Percentiles rank a stretch among this genome's conserved stretches.
These are phyloP conservation scores for Marchantia paleacea DNA, from an alignment of 225 moss, liverwort and hornwort genomes.

Conservation along the genomic window DNA sequence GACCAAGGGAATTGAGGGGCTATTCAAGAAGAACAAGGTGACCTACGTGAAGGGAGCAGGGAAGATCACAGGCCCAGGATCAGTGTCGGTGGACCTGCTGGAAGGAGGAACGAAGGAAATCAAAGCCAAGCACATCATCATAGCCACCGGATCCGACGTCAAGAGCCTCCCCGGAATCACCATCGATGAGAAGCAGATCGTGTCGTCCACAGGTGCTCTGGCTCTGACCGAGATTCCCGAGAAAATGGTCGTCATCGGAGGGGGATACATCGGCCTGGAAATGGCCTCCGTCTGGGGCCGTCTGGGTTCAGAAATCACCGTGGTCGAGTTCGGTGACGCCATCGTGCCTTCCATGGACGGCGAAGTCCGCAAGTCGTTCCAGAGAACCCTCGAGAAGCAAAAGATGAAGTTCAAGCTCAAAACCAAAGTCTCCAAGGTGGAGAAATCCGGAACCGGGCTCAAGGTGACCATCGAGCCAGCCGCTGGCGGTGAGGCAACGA, in stretches of 20 bases:
- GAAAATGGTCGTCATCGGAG: constrained; percentile 50
- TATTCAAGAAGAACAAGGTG: constrained; percentile 97
- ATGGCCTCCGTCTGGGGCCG: constrained; percentile 57
- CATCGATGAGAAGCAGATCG: constrained; percentile 82
- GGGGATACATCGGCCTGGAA: constrained; percentile 50
- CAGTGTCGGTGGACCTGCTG: constrained; percentile 69
- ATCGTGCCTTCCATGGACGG: constrained; percentile 48
- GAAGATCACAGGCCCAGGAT: constrained; percentile 63
- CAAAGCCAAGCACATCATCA: constrained; percentile 73
- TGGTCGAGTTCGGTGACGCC: constrained; percentile 53
- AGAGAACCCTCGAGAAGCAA: constrained; percentile 49
- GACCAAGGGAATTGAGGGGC: constrained; percentile 88
- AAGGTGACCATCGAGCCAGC: constrained; percentile 72
- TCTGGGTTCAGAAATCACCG: constrained; percentile 45
- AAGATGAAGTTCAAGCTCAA: constrained; percentile 52
- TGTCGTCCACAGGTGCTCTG: constrained; percentile 92
- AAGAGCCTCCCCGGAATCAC: constrained; percentile 79
- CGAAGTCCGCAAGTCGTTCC: constrained; percentile 48
- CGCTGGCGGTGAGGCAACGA: constrained; percentile 66
- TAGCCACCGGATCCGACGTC: constrained; percentile 88
- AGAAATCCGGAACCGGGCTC: constrained; percentile 51
- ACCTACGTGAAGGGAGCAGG: constrained; percentile 88
- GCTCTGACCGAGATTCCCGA: constrained; percentile 60
- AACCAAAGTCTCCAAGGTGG: constrained; percentile 87
- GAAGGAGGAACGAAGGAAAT: constrained; percentile 68